Percentiles rank a stretch among this genome's conserved stretches.
Conservation (phyloP, 345 rosid genomes). For the Salix viminalis region DNA sequence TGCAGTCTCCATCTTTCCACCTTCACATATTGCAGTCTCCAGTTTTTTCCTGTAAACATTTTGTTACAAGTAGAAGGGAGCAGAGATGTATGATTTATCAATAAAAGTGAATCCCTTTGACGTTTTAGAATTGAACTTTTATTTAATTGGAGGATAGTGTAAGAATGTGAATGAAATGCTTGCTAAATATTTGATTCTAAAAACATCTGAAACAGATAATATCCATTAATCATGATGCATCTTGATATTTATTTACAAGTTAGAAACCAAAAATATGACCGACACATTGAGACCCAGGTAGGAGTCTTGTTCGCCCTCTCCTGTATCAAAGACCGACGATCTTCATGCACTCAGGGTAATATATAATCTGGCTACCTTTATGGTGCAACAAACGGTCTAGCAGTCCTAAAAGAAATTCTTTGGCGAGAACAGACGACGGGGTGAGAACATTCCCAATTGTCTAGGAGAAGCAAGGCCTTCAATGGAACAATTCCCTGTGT, state of each 20-base stretch:
- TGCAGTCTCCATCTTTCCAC: too few species aligned
- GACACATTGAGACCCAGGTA: not conserved
- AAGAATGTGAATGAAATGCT: not conserved
- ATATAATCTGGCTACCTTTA: not conserved
- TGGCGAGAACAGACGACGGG: conserved; percentile 62
- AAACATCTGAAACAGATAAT: not conserved
- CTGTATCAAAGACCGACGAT: too few species aligned
- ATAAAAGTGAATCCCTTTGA: too few species aligned
- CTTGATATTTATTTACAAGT: too few species aligned
- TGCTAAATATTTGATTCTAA: not conserved
- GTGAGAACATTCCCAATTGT: conserved; percentile 61
- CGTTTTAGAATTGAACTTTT: not conserved
- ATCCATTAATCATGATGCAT: not conserved
- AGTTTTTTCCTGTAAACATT: too few species aligned
- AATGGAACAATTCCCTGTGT: conserved; percentile 27
- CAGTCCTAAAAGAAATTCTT: conserved; percentile 23
- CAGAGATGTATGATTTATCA: too few species aligned
- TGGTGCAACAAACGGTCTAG: not conserved
- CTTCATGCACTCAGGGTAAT: not conserved
- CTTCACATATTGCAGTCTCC: too few species aligned
- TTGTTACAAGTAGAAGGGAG: too few species aligned
- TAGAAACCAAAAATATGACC: not conserved
- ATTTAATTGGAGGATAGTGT: not conserved
- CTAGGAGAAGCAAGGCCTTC: conserved; percentile 57
- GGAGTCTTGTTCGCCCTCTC: not conserved